Conservation (phyloP, 2,329 filamentous ascomycete species). For the Teratosphaeria pseudoeucalypti region DNA sequence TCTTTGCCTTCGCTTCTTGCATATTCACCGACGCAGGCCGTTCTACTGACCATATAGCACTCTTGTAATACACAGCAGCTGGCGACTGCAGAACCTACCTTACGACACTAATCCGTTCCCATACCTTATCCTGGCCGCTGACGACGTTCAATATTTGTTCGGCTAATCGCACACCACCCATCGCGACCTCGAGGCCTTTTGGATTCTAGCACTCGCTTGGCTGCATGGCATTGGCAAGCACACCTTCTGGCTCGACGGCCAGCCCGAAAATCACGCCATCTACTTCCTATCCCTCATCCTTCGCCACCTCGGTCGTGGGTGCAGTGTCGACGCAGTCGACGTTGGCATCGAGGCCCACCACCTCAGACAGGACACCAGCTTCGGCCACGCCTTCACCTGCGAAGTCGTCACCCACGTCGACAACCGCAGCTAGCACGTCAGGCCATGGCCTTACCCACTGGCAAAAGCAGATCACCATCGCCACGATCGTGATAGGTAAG, state of each 20-base stretch:
- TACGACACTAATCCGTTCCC: background rate
- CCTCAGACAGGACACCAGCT: background rate
- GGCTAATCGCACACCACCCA: background rate
- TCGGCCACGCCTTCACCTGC: background rate
- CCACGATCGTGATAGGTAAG: constrained; percentile 15
- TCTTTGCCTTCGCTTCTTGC: background rate
- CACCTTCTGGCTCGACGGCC: background rate
- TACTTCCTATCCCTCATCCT: background rate
- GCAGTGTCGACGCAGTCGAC: background rate
- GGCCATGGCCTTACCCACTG: constrained; percentile 4
- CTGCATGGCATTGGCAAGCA: background rate
- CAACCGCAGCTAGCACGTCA: background rate
- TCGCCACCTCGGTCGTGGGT: background rate
- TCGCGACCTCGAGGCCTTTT: background rate
- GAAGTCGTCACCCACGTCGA: background rate
- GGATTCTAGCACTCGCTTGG: background rate
- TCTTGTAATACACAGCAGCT: constrained; percentile 1
- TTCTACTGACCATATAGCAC: constrained; percentile 1
- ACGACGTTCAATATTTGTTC: background rate
- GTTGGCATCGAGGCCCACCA: background rate
- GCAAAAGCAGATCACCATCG: constrained; percentile 13
- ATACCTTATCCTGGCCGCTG: background rate
- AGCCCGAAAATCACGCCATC: background rate
- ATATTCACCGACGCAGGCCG: constrained; percentile 1
- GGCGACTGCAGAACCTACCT: constrained; percentile 3